phyloP scores from a whole-genome alignment of 257 asterid species.

The Buddleja alternifolia region DNA sequence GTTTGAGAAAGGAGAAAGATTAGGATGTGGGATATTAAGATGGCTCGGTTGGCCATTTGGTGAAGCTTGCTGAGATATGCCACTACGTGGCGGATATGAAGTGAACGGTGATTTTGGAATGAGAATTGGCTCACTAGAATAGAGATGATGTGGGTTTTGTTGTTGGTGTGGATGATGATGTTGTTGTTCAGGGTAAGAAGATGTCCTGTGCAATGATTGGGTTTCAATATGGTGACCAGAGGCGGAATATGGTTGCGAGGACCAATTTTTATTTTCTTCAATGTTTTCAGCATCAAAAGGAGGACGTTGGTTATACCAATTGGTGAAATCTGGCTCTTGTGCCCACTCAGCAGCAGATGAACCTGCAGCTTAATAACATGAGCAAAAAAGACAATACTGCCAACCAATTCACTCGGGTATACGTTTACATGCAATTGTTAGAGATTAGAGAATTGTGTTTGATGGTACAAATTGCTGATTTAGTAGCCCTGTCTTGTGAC shows the following conservation, averaged over 20 bases:
- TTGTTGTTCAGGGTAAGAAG: constrained; percentile 85
- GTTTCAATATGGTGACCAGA: constrained; percentile 49
- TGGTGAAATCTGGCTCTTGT: constrained; percentile 58
- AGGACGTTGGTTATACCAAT: constrained; percentile 62
- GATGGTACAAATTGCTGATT: background rate
- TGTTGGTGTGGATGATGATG: constrained; percentile 58
- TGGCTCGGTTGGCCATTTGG: constrained; percentile 53
- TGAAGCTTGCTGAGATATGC: constrained; percentile 74
- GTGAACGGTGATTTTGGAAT: constrained; percentile 69
- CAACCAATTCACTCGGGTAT: constrained; percentile 8
- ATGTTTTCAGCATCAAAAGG: constrained; percentile 51
- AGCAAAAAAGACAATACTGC: constrained; percentile 6
- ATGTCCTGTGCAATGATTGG: constrained; percentile 68
- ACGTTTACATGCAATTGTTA: background rate
- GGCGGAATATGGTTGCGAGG: constrained; percentile 68
- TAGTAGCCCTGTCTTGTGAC: background rate
- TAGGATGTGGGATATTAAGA: constrained; percentile 51
- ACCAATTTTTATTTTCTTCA: constrained; percentile 63
- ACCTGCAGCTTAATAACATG: constrained; percentile 48
- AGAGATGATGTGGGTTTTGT: constrained; percentile 56
- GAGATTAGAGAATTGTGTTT: background rate
- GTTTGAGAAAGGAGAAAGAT: constrained; percentile 58
- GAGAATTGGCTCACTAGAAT: constrained; percentile 73
- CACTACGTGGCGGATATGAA: constrained; percentile 78
- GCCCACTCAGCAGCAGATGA: constrained; percentile 82